These are phyloP conservation scores for Fusarium ambrosium DNA, from an alignment of 2,329 filamentous ascomycete species.

Conservation along the genomic window DNA sequence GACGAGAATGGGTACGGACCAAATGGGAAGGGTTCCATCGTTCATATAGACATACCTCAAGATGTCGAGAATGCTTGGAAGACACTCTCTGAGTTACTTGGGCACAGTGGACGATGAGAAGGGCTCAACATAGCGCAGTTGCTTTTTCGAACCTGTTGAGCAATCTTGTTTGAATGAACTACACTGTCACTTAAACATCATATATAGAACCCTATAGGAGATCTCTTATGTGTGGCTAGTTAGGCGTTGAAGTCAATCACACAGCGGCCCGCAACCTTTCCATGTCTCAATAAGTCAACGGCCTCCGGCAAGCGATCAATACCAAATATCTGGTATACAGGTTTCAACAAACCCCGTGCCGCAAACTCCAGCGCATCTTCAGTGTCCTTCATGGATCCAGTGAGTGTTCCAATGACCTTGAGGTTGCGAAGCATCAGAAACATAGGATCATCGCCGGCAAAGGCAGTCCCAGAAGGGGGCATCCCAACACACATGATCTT, in stretches of 20 bases:
- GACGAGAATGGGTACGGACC: slow-evolving; percentile 39
- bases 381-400: slow-evolving; percentile 7
- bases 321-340: not conserved
- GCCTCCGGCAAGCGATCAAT: not conserved
- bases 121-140: too few relatives aligned
- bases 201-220: not conserved
- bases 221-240: not conserved
- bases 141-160: too few relatives aligned
- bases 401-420: slow-evolving; percentile 17
- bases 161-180: not conserved
- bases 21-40: slow-evolving; percentile 35
- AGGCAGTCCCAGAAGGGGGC: slow-evolving; percentile 12
- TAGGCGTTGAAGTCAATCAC: not conserved
- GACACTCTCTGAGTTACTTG: slow-evolving; percentile 13
- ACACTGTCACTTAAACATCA: not conserved
- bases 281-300: not conserved
- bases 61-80: slow-evolving; percentile 29
- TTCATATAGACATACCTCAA: slow-evolving; percentile 31
- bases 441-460: slow-evolving; percentile 17
- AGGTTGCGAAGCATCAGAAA: slow-evolving; percentile 17
- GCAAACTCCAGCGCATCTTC: not conserved
- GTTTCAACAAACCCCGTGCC: not conserved
- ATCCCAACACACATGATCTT: slow-evolving; percentile 31
- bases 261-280: not conserved
- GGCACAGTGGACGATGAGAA: slow-evolving; percentile 11